These are phyloP conservation scores for Pythium myriotylum DNA, from an alignment of 352 stramenopile genomes.

Conservation along the genomic window DNA sequence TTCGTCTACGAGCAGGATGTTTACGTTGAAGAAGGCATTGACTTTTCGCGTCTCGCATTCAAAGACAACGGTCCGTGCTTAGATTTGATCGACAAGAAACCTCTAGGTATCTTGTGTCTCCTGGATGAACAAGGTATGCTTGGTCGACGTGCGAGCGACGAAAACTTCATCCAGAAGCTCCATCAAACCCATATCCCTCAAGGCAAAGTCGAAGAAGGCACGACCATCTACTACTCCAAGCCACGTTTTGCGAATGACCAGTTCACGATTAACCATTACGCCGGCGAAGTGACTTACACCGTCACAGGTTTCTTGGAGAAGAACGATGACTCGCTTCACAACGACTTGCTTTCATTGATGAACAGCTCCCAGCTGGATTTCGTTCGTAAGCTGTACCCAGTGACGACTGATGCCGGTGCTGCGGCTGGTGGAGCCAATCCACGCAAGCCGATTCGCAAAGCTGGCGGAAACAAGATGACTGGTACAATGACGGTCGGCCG, in stretches of 20 bases:
- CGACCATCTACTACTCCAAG: conserved; percentile 85
- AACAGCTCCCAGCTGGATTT: conserved; percentile 84
- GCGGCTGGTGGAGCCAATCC: conserved; percentile 38
- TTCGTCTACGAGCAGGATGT: conserved; percentile 98
- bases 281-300: conserved; percentile 95
- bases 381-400: conserved; percentile 72
- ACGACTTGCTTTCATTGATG: conserved; percentile 88
- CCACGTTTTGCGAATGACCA: conserved; percentile 88
- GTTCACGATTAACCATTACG: conserved; percentile 98
- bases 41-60: conserved; percentile 91
- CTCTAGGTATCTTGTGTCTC: conserved; percentile 90
- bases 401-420: conserved; percentile 38
- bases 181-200: conserved; percentile 87
- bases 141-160: conserved; percentile 86
- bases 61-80: conserved; percentile 93
- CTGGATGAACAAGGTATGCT: conserved; percentile 97
- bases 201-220: conserved; percentile 75
- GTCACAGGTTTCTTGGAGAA: conserved; percentile 97
- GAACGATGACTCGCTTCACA: conserved; percentile 97
- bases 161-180: conserved; percentile 92
- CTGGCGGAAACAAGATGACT: conserved; percentile 85
- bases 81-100: conserved; percentile 94
- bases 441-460: conserved; percentile 70
- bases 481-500: conserved; percentile 89
- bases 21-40: conserved; percentile 96